A percentile compares a stretch with the other conserved stretches of the same genome.
Evolutionary conservation across 169 alveolate species (phyloP).

Genomic region (Eimeria acervulina): DNA sequence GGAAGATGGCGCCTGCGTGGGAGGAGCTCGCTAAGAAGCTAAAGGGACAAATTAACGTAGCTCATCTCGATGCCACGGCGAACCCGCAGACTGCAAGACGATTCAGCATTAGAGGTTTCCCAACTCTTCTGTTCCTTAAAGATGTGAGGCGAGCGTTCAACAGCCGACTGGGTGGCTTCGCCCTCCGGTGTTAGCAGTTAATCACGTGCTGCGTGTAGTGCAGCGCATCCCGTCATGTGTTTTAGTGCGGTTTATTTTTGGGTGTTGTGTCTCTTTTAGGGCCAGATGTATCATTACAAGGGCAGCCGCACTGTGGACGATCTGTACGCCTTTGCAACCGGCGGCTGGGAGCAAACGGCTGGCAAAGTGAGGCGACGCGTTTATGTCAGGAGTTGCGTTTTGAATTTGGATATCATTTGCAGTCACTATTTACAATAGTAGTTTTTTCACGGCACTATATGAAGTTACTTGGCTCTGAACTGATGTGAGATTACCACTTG

Average conservation of each 20-base stretch:
- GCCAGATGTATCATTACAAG: conserved; percentile 92
- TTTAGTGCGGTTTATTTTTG: neutral
- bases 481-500: neutral
- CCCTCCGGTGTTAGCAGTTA: neutral
- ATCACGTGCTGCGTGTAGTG: neutral
- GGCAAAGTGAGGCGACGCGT: conserved; percentile 64
- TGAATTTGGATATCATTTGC: no score
- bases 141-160: conserved; percentile 85
- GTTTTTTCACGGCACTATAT: neutral
- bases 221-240: neutral
- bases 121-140: conserved; percentile 96
- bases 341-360: conserved; percentile 70
- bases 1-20: conserved; percentile 95
- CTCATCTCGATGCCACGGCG: conserved; percentile 91
- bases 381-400: no score
- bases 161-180: neutral
- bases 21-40: conserved; percentile 96
- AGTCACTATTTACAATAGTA: no score
- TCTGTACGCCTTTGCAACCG: conserved; percentile 80
- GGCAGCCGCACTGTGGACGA: conserved; percentile 84
- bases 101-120: conserved; percentile 96
- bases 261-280: conserved; percentile 60
- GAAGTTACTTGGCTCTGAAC: neutral
- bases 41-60: conserved; percentile 90
- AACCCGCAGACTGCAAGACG: conserved; percentile 89